Base-by-base conservation (phyloP, 2,329 filamentous ascomycete species). In the Verticillium tricorpus region DNA sequence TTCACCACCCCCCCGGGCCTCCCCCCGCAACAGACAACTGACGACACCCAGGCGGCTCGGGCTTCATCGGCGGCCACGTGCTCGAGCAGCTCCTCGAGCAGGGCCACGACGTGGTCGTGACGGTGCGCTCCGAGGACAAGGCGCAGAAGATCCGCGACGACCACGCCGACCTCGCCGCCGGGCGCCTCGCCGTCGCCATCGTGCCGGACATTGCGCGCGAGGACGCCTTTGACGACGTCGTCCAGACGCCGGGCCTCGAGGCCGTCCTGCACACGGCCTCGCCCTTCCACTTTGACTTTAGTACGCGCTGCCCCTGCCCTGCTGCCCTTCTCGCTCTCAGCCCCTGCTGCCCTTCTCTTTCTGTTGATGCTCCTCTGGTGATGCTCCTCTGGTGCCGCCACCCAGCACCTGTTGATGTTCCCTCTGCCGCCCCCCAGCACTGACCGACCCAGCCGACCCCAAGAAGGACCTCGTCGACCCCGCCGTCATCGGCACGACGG, bases 191-290 rank as follows among this genome's bases (percentile, higher is more conserved):
- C 35, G 76, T 83, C 14, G 77, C 73, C 61, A 87, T 95, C 67
- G 91, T 96, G 28, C 85, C 89, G 19, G 92, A 96, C 71, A 90
- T 96, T 67, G 90, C 91, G 3, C 75, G 87, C 69, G 82, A 86
- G 54, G 82, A 83, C 61, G 92, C 92, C 62, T 96, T 96, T 71
- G 87, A 91, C 68, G 80, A 87, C 68, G 85, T 83, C 1, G 78
- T 82, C 64, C 73, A 78, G 72, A 77, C 71, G 4, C 78, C 81
- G 1, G 80, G 77, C 31, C 73, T 87, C 59, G 80, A 84, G 61
- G 81, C 81, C 57, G 83, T 88, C 45, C 74, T 87, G 60, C 85
- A 88, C 75, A 86, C 85, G 2, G 85, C 85, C 0, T 85, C 82
- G 58, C 85, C 85, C 0, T 83, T 87, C 70, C 82, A 85, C 68